A percentile compares a stretch with the other conserved stretches of the same genome.
These are phyloP conservation scores for Malassezia globosa DNA, from an alignment of 1,284 basidiomycete genomes.

Conservation along the genomic window DNA sequence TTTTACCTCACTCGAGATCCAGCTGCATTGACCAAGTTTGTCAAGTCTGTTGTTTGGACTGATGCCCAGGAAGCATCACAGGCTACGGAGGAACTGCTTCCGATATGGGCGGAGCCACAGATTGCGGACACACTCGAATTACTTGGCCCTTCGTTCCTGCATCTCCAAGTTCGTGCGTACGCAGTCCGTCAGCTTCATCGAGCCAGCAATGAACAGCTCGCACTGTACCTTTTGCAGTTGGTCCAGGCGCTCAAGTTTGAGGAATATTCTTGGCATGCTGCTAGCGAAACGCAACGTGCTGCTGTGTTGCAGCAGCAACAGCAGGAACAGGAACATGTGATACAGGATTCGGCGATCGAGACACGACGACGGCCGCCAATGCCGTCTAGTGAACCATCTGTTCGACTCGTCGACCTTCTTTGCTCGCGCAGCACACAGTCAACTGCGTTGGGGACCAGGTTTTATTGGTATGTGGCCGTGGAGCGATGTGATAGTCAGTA, in stretches of 20 bases:
- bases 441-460: constrained; percentile 70
- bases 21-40: constrained; percentile 82
- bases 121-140: constrained; percentile 92
- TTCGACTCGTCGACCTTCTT: constrained; percentile 54
- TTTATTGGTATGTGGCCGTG: constrained; percentile 97
- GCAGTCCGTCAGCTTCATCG: constrained; percentile 79
- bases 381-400: constrained; percentile 6
- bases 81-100: constrained; percentile 86
- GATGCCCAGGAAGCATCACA: constrained; percentile 93
- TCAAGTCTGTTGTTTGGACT: constrained; percentile 94
- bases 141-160: constrained; percentile 72
- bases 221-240: constrained; percentile 84
- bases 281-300: background rate
- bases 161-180: constrained; percentile 81
- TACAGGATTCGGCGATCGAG: no score
- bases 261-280: constrained; percentile 11
- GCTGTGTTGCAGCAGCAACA: no score
- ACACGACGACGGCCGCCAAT: no score
- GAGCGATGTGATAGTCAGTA: constrained; percentile 63
- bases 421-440: constrained; percentile 74
- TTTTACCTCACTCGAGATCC: constrained; percentile 88
- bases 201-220: constrained; percentile 92
- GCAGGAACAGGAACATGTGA: no score
- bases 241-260: constrained; percentile 80
- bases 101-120: constrained; percentile 93